Evolutionary conservation across 1,284 basidiomycete genomes (phyloP), one percentile per base, ranked within the genome.

Genomic region (Porogramme epimiltina): DNA sequence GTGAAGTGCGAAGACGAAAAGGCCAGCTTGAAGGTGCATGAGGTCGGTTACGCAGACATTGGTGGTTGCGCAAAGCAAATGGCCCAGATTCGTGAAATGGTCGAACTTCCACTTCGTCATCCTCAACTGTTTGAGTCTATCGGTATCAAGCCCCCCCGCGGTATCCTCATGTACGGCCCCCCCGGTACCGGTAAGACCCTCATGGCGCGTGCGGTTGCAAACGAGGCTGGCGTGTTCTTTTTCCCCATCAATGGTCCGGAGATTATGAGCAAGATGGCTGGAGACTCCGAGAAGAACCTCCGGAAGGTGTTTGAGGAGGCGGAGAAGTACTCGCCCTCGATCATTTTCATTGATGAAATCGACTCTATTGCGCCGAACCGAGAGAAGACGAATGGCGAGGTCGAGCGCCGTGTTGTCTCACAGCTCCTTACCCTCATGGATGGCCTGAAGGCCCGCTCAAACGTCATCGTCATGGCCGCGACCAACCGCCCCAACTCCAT

Each of bases 191-290:
- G 95, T 80, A 98, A 97, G 77, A 97, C 95, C 10, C 82, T 97
- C 58, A 99, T 99, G 96, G 96, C 97, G 40, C 89, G 97, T 63
- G 97, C 97, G 10, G 97, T 99, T 38, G 97, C 96, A 58, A 99
- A 99, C 70, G 97, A 99, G 75, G 99, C 96, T 25, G 96, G 97
- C 49, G 97, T 97, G 20, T 99, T 99, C 84, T 99, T 99, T 83
- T 99, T 99, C 87, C 78, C 98, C 52, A 99, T 99, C 77, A 99
- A 98, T 67, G 96, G 97, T 56, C 97, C 96, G 44, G 97, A 99
- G 73, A 98, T 99, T 72, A 99, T 99, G 96, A 94, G 91, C 67
- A 99, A 98, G 79, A 98, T 98, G 95, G 95, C 95, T 52, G 95
- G 95, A 66, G 97, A 99, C 76, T 91, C 87, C 67, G 97, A 99